phyloP scores from a whole-genome alignment of 257 asterid species.

The Schizonepeta tenuifolia region DNA sequence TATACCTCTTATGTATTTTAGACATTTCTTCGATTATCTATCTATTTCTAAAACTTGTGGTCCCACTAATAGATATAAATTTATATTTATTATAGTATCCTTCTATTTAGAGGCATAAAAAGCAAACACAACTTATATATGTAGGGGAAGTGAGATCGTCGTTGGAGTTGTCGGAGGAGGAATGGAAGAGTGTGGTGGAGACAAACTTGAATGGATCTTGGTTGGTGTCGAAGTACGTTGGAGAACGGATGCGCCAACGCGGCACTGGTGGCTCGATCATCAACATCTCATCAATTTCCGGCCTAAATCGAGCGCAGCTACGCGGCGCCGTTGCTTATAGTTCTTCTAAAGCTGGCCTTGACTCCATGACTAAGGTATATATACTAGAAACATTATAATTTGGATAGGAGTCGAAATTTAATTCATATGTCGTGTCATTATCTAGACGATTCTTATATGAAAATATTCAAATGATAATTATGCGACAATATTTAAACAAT shows the following conservation, averaged over 20 bases:
- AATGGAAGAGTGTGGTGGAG: constrained; percentile 29
- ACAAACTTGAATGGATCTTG: constrained; percentile 29
- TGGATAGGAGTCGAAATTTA: no score
- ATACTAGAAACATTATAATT: neutral
- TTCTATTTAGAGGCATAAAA: no score
- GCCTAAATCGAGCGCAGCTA: neutral
- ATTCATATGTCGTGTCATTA: no score
- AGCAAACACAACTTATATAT: no score
- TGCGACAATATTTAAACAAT: no score
- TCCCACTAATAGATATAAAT: no score
- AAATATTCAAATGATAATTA: no score
- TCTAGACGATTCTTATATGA: no score
- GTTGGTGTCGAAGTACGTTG: constrained; percentile 26
- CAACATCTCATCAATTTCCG: constrained; percentile 26
- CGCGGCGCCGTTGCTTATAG: constrained; percentile 27
- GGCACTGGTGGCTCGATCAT: constrained; percentile 26
- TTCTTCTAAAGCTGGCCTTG: constrained; percentile 30
- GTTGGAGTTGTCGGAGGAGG: constrained; percentile 12
- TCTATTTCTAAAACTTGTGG: no score
- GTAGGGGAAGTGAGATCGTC: constrained; percentile 24
- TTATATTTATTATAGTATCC: no score
- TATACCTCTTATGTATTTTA: no score
- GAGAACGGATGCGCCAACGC: constrained; percentile 12
- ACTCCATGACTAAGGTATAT: constrained; percentile 25
- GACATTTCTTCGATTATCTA: no score